Conservation (phyloP, 169 alveolate species). For the Plasmodium adleri region DNA sequence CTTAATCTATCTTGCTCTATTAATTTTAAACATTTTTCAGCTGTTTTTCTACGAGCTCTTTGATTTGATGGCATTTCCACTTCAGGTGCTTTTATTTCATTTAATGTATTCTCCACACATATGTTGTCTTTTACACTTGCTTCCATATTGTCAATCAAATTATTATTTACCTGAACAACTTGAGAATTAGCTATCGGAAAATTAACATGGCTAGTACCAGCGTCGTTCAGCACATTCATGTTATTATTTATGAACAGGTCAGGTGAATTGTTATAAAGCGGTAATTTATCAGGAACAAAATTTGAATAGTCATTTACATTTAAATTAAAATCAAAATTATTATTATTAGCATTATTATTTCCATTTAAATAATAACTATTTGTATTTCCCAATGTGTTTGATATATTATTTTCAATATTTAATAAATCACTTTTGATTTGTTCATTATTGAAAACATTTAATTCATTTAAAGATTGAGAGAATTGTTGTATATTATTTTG, state of each 20-base stretch:
- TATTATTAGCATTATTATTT: background rate
- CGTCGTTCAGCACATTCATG: background rate
- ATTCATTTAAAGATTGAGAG: too few species aligned
- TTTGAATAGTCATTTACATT: conserved; percentile 13
- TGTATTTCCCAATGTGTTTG: background rate
- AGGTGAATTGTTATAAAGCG: background rate
- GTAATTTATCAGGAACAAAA: background rate
- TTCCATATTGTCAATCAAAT: background rate
- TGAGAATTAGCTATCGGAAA: background rate
- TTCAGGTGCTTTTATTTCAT: conserved; percentile 10
- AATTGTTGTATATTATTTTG: too few species aligned
- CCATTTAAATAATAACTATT: conserved; percentile 8
- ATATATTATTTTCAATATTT: background rate
- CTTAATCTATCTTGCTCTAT: conserved; percentile 69
- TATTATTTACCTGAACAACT: conserved; percentile 17
- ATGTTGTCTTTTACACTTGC: conserved; percentile 3
- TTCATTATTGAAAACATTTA: background rate
- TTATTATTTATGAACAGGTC: conserved; percentile 15
- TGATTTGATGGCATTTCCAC: conserved; percentile 28
- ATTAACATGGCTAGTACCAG: background rate
- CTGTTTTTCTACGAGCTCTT: conserved; percentile 76
- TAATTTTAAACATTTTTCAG: conserved; percentile 60
- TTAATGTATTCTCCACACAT: background rate
- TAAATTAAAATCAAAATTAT: background rate
- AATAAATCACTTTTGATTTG: conserved; percentile 1